These are phyloP conservation scores for Bruguiera hainesii DNA, from an alignment of 441 rosid species.

Conservation along the genomic window DNA sequence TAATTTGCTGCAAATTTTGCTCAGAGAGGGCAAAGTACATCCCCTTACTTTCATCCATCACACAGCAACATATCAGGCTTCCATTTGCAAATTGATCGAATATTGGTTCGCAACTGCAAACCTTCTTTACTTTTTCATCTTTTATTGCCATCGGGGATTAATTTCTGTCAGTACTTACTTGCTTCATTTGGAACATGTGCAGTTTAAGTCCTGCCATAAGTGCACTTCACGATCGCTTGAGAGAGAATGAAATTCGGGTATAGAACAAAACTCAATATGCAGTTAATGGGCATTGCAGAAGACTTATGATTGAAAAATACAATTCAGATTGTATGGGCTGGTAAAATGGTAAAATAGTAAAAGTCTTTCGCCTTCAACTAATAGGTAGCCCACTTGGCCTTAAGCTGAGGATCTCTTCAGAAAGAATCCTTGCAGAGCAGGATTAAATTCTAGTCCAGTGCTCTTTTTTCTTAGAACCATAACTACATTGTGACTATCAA, in stretches of 20 bases:
- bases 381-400: too few relatives aligned
- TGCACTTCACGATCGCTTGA: conserved; percentile 80
- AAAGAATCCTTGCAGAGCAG: too few relatives aligned
- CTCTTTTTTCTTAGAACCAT: too few relatives aligned
- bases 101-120: conserved; percentile 42
- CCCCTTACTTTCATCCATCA: conserved; percentile 89
- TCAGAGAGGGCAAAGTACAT: conserved; percentile 76
- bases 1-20: conserved; percentile 17
- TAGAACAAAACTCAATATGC: conserved; percentile 6
- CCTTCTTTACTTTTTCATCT: too few relatives aligned
- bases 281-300: not conserved
- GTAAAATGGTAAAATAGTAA: too few relatives aligned
- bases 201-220: conserved; percentile 92
- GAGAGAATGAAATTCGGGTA: conserved; percentile 91
- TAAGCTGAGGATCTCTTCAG: too few relatives aligned
- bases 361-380: too few relatives aligned
- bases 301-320: not conserved
- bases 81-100: conserved; percentile 93
- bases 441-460: too few relatives aligned
- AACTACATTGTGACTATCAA: too few relatives aligned
- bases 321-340: too few relatives aligned
- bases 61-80: conserved; percentile 92
- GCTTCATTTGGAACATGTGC: conserved; percentile 26
- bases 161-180: conserved; percentile 1
- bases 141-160: too few relatives aligned